Base-by-base conservation (phyloP, 2,329 filamentous ascomycete species). In the Colletotrichum shisoi region DNA sequence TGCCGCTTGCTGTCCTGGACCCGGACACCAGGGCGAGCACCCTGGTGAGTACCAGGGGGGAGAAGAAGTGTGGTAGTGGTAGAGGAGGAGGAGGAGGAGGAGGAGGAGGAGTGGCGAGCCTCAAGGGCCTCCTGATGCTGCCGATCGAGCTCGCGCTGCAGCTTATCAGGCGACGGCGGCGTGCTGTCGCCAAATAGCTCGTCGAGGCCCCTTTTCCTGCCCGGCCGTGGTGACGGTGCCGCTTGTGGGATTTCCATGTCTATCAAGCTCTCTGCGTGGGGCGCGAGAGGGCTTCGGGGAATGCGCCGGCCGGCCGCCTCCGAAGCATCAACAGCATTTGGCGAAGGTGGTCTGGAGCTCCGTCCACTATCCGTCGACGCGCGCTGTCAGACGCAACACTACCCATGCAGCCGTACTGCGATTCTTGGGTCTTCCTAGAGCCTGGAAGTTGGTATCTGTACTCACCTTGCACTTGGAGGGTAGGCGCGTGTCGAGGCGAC, bases 401-500 rank as follows among this genome's bases (percentile, higher is more conserved):
- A 40, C 44, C 34, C 44, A 60, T 53, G 51, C 21, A 56, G 51
- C 21, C 19, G 62, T 27, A 42, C 49, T 49, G 46, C 34, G 15
- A 1, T 27, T 27, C 24, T 27, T 27, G 24, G 24, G 24, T 27
- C 24, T 27, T 27, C 24, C 24, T 45, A 9, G 19, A 40, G 27
- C 60, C 57, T 19, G 42, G 49, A 21, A 48, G 24, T 27, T 27
- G 24, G 24, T 27, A n/a, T n/a, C n/a, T n/a, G n/a, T n/a, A 60
- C 54, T 64, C 34, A 64, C 64, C 61, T 59, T 13, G 61, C 51
- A 56, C 64, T 64, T 17, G 60, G 56, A 42, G 62, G 61, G n/a
- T 64, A 54, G 64, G 52, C 61, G 49, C 44, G 64, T 59, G 60
- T 64, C 49, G 64, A 67, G 60, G 53, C 60, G 52, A 52, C 48